These are phyloP conservation scores for Diutina ranongensis DNA, from an alignment of 1,139 yeast species.

Conservation along the genomic window DNA sequence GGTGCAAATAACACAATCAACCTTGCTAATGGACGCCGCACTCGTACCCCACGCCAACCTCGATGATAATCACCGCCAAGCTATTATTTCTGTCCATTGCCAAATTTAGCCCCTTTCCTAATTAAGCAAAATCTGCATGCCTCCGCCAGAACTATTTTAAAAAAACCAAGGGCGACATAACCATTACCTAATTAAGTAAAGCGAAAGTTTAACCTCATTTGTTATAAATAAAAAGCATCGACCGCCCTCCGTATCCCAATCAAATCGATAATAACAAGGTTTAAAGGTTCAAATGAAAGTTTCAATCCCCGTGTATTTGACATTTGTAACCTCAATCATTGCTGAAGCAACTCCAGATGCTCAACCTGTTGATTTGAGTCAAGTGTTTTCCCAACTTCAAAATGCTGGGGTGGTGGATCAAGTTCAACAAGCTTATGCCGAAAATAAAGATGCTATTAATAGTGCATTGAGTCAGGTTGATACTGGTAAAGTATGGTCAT, in stretches of 20 bases:
- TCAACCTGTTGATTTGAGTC: background rate
- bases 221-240: background rate
- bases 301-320: background rate
- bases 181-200: background rate
- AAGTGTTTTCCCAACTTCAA: background rate
- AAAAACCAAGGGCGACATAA: no score
- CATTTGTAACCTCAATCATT: background rate
- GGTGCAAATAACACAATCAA: background rate
- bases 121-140: background rate
- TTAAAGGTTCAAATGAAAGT: no score
- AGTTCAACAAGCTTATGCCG: constrained; percentile 1
- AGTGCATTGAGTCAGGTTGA: background rate
- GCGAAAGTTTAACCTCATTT: no score
- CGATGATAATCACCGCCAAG: background rate
- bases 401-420: constrained; percentile 1
- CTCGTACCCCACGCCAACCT: background rate
- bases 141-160: background rate
- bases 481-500: background rate
- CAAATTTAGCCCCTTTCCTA: background rate
- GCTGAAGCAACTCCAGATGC: background rate
- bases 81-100: background rate
- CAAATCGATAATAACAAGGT: background rate
- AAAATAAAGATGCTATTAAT: background rate
- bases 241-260: no score
- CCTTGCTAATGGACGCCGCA: background rate